These are phyloP conservation scores for Fraxinus sp. DNA, from an alignment of 305 asterid species.

Conservation along the genomic window DNA sequence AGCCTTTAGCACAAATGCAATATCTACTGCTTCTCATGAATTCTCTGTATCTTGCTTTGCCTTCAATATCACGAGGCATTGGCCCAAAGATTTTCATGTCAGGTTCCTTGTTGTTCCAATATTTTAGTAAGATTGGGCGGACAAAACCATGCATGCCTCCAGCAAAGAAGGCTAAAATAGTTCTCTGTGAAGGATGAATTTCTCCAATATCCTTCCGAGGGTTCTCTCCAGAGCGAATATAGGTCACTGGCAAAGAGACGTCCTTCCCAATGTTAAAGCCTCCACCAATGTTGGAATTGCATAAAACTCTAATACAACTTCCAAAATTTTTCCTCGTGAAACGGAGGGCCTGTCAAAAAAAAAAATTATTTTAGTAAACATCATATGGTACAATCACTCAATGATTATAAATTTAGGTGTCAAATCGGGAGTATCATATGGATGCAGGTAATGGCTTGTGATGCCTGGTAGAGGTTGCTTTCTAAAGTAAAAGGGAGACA, in stretches of 20 bases:
- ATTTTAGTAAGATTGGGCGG: constrained; percentile 42
- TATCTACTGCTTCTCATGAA: constrained; percentile 59
- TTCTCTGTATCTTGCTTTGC: constrained; percentile 51
- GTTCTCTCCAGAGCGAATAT: constrained; percentile 43
- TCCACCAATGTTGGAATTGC: constrained; percentile 52
- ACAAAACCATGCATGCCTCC: constrained; percentile 59
- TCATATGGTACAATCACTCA: neutral
- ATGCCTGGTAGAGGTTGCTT: neutral
- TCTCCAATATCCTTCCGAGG: constrained; percentile 55
- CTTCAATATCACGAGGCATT: constrained; percentile 51
- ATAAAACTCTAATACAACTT: constrained; percentile 48
- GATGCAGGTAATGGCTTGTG: neutral
- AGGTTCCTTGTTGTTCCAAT: constrained; percentile 44
- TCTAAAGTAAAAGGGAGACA: neutral
- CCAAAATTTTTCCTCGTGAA: constrained; percentile 35
- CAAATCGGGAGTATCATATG: neutral
- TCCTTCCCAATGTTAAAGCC: constrained; percentile 61
- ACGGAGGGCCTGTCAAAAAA: constrained; percentile 39
- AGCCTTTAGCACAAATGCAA: constrained; percentile 62
- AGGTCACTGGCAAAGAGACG: constrained; percentile 62
- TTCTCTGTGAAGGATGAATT: constrained; percentile 35
- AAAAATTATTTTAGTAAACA: constrained; percentile 17
- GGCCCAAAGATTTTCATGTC: constrained; percentile 56
- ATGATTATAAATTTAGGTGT: neutral
- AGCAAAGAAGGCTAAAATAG: constrained; percentile 52